These are phyloP conservation scores for Clitopilus hobsonii DNA, from an alignment of 768 basidiomycete species.

Conservation along the genomic window DNA sequence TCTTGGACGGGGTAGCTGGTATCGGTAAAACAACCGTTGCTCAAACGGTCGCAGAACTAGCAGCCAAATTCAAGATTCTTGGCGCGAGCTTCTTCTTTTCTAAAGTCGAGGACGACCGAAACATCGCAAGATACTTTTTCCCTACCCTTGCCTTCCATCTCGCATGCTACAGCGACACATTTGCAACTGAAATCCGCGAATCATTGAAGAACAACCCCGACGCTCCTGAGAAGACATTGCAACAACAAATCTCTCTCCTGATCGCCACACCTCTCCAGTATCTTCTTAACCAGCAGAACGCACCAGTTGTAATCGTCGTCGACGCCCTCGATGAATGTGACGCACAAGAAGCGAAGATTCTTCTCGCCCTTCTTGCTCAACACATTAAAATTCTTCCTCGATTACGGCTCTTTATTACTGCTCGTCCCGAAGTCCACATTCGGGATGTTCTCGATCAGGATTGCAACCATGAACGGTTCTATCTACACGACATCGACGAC, in stretches of 20 bases:
- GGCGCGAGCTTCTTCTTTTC: conserved; percentile 1
- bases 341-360: background rate
- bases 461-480: background rate
- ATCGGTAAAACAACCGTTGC: background rate
- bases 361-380: background rate
- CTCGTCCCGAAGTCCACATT: background rate
- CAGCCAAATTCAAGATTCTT: background rate
- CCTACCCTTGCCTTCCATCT: background rate
- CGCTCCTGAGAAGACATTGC: background rate
- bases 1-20: background rate
- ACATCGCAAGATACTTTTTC: background rate
- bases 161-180: background rate
- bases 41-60: background rate
- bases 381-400: background rate
- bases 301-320: conserved; percentile 1
- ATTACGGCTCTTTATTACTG: background rate
- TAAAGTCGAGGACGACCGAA: background rate
- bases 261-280: background rate
- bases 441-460: background rate
- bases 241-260: background rate
- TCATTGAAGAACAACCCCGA: background rate
- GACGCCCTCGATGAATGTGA: conserved; percentile 4
- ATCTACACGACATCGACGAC: conserved; percentile 3
- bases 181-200: background rate
- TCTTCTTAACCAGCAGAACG: background rate